Percentiles rank a stretch among this genome's conserved stretches.
phyloP scores from a whole-genome alignment of 768 basidiomycete species.

The Pisolithus sp. region DNA sequence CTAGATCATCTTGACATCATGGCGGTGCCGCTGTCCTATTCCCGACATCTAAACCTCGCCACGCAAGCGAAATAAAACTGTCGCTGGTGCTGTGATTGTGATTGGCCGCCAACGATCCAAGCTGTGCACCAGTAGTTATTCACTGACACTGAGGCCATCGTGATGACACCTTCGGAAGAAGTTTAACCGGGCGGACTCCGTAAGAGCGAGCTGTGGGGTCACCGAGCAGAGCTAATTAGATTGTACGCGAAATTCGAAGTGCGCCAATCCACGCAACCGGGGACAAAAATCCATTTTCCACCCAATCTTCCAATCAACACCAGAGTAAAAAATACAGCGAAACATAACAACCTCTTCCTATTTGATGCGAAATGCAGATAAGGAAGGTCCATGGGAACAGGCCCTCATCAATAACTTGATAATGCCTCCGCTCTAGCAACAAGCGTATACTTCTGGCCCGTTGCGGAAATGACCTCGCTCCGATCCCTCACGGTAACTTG shows the following conservation, averaged over 20 bases:
- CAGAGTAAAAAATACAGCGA: background rate
- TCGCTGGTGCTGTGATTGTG: background rate
- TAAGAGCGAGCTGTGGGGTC: too few relatives aligned
- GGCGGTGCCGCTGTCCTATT: background rate
- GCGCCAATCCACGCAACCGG: background rate
- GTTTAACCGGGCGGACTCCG: background rate
- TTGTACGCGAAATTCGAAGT: too few relatives aligned
- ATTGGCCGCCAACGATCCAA: too few relatives aligned
- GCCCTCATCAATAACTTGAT: background rate
- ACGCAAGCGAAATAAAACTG: background rate
- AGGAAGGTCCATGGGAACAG: constrained; percentile 17
- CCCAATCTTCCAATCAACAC: constrained; percentile 15
- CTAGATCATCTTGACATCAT: background rate
- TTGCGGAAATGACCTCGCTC: background rate
- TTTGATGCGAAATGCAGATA: constrained; percentile 18
- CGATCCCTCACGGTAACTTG: background rate
- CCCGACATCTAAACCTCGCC: background rate
- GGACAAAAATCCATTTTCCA: constrained; percentile 15
- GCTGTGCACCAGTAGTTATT: too few relatives aligned
- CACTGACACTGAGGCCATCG: background rate
- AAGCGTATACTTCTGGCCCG: background rate
- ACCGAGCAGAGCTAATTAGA: too few relatives aligned
- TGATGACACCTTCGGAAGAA: background rate
- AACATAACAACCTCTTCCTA: constrained; percentile 17
- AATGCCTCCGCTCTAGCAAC: constrained; percentile 1